Percentiles rank a stretch among this genome's conserved stretches.
These are phyloP conservation scores for Coprinopsis strossmayeri DNA, from an alignment of 768 basidiomycete species.

Conservation along the genomic window DNA sequence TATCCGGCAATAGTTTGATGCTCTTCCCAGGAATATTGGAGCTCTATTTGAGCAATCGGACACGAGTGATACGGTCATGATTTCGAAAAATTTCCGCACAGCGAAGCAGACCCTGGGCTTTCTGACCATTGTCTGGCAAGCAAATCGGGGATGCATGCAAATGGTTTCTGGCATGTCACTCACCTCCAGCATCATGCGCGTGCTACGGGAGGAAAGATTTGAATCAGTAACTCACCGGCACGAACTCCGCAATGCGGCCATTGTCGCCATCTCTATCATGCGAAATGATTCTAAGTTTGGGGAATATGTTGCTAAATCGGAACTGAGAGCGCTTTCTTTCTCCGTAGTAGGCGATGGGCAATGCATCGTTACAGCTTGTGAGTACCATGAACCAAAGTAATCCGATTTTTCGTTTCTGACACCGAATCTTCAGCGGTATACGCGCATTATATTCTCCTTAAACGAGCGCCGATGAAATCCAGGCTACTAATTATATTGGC, in stretches of 20 bases:
- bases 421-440: neutral
- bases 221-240: neutral
- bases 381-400: neutral
- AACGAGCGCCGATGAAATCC: neutral
- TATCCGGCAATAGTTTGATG: no score
- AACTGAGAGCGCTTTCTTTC: neutral
- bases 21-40: neutral
- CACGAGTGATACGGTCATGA: neutral
- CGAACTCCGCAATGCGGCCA: neutral
- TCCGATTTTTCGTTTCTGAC: neutral
- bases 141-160: conserved; percentile 1
- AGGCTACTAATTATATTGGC: neutral
- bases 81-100: conserved; percentile 6
- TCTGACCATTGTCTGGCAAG: conserved; percentile 28
- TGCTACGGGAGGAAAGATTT: neutral
- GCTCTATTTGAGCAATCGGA: no score
- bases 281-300: neutral
- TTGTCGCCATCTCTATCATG: neutral
- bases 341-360: neutral
- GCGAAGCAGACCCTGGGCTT: conserved; percentile 24
- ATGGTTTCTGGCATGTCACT: neutral
- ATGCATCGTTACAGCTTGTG: neutral
- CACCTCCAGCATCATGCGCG: neutral
- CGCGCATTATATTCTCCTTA: neutral
- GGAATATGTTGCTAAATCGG: neutral